A percentile compares a stretch with the other conserved stretches of the same genome.
phyloP scores from a whole-genome alignment of 1,284 basidiomycete genomes.

The Cutaneotrichosporon curvatum region DNA sequence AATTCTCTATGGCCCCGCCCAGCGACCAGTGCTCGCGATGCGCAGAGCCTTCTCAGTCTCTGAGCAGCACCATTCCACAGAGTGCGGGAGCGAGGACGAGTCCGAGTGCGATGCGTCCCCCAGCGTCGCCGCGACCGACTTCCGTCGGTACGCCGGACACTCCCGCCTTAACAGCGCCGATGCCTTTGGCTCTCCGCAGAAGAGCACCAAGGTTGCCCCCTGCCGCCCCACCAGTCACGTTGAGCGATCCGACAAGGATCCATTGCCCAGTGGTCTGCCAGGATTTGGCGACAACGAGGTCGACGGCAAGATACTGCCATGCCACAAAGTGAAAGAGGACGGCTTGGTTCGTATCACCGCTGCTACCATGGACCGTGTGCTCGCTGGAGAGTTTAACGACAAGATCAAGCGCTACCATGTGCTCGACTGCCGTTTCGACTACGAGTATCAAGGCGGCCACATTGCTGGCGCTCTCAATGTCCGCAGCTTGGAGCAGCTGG shows the following conservation, averaged over 20 bases:
- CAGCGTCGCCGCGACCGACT: too few relatives aligned
- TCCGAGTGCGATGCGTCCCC: conserved; percentile 36
- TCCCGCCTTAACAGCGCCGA: too few relatives aligned
- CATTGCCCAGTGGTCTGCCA: conserved; percentile 51
- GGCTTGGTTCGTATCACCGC: conserved; percentile 85
- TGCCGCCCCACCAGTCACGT: too few relatives aligned
- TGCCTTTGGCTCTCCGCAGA: conserved; percentile 2
- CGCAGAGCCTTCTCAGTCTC: conserved; percentile 44
- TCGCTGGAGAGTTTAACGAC: conserved; percentile 63
- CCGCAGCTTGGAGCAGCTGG: conserved; percentile 71
- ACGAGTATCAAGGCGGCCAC: conserved; percentile 92
- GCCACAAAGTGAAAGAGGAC: conserved; percentile 86
- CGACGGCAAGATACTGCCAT: conserved; percentile 86
- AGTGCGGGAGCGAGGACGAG: conserved; percentile 33
- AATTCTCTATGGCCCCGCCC: conserved; percentile 27
- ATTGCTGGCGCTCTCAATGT: conserved; percentile 87
- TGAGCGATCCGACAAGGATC: too few relatives aligned
- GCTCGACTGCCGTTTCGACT: conserved; percentile 96
- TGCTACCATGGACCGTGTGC: conserved; percentile 67
- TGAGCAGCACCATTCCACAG: conserved; percentile 25
- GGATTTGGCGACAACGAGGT: conserved; percentile 90
- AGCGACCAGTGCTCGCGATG: conserved; percentile 24
- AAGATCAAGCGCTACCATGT: conserved; percentile 65
- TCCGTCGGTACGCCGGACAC: too few relatives aligned
- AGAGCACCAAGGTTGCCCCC: background rate